phyloP scores from a whole-genome alignment of 345 rosid species.

The Durio zibethinus region DNA sequence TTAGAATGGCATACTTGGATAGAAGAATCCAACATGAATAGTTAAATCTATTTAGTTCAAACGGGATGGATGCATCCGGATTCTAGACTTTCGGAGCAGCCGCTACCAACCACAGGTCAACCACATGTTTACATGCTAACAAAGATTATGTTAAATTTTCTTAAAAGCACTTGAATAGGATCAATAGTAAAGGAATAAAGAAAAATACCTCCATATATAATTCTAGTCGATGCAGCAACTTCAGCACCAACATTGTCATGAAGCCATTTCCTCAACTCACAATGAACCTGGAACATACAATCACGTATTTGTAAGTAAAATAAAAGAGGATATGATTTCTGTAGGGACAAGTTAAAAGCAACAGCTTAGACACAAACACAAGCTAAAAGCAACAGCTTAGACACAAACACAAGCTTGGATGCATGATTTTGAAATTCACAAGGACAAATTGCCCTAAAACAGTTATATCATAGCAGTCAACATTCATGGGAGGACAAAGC shows the following conservation, averaged over 20 bases:
- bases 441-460: background rate
- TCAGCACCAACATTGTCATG: conserved; percentile 49
- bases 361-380: background rate
- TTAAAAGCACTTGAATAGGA: background rate
- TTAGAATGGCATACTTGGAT: background rate
- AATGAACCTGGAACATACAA: conserved; percentile 45
- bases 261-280: conserved; percentile 68
- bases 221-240: conserved; percentile 57
- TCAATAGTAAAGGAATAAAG: background rate
- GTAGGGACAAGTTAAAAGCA: no score
- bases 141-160: background rate
- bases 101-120: background rate
- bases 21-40: background rate
- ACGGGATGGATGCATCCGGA: background rate
- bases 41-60: background rate
- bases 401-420: background rate
- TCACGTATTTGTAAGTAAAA: background rate
- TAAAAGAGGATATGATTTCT: background rate
- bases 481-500: background rate
- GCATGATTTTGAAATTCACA: background rate
- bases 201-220: conserved; percentile 68
- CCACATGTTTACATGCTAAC: background rate
- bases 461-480: background rate
- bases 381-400: background rate
- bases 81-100: background rate